Percentiles rank a stretch among this genome's conserved stretches.
Conservation (phyloP, 257 asterid species). For the Salvia hispanica region DNA sequence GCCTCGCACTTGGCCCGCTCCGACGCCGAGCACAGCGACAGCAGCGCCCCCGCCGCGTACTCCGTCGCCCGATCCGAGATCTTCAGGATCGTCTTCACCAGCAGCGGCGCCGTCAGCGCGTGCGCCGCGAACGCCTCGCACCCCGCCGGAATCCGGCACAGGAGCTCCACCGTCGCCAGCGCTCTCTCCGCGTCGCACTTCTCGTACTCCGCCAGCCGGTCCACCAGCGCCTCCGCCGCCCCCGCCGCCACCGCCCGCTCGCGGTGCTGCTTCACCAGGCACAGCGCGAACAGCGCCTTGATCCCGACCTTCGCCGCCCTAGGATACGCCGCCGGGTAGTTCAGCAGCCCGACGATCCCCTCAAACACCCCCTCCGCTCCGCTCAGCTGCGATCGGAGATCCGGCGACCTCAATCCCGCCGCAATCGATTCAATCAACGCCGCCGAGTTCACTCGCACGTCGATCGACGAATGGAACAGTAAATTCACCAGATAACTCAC, state of each 20-base stretch:
- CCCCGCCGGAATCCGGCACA: slow-evolving; percentile 78
- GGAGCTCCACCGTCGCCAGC: slow-evolving; percentile 90
- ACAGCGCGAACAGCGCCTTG: slow-evolving; percentile 83
- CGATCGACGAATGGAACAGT: slow-evolving; percentile 79
- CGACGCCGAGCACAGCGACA: slow-evolving; percentile 77
- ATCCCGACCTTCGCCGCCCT: slow-evolving; percentile 79
- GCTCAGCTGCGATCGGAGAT: slow-evolving; percentile 68
- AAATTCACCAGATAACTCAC: slow-evolving; percentile 60
- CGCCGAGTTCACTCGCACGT: slow-evolving; percentile 86
- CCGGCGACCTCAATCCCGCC: slow-evolving; percentile 77
- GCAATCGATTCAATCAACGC: slow-evolving; percentile 70
- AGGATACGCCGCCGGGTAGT: slow-evolving; percentile 61
- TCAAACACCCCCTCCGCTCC: slow-evolving; percentile 68
- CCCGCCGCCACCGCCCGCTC: slow-evolving; percentile 82
- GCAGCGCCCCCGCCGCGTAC: slow-evolving; percentile 89
- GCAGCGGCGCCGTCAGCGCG: slow-evolving; percentile 79
- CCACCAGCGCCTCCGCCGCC: slow-evolving; percentile 68
- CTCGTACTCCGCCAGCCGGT: slow-evolving; percentile 67
- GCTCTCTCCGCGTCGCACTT: slow-evolving; percentile 95
- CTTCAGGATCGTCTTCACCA: slow-evolving; percentile 71
- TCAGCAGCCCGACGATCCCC: slow-evolving; percentile 69
- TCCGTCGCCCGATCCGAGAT: slow-evolving; percentile 94
- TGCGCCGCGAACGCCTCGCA: slow-evolving; percentile 71
- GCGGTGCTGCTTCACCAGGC: slow-evolving; percentile 83
- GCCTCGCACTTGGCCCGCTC: slow-evolving; percentile 66